A percentile compares a stretch with the other conserved stretches of the same genome.
phyloP scores from a whole-genome alignment of 441 rosid genomes.

The Erodium moschatum region DNA sequence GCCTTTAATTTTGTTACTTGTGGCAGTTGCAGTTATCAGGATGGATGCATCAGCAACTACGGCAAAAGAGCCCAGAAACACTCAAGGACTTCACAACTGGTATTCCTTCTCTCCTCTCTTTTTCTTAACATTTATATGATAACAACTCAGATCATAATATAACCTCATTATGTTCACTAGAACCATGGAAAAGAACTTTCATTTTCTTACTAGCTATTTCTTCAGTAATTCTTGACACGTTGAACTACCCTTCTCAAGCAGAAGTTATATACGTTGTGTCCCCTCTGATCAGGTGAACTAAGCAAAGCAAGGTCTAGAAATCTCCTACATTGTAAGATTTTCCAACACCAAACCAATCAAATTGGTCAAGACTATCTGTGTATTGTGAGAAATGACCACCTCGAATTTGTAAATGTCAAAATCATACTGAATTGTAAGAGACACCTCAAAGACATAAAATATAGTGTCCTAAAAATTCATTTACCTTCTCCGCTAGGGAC shows the following conservation, averaged over 20 bases:
- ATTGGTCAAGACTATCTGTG: constrained; percentile 7
- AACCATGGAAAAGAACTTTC: too few species aligned
- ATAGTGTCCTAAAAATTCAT: constrained; percentile 5
- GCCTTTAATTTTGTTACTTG: constrained; percentile 27
- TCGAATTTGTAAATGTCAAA: constrained; percentile 4
- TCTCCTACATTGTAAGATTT: constrained; percentile 12
- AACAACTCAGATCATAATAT: constrained; percentile 1
- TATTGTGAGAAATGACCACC: constrained; percentile 10
- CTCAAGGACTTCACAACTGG: constrained; percentile 55
- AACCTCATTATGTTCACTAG: background rate
- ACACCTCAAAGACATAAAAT: constrained; percentile 1
- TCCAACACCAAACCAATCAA: constrained; percentile 2
- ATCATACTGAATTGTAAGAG: background rate
- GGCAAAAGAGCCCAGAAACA: constrained; percentile 40
- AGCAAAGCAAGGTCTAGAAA: constrained; percentile 8
- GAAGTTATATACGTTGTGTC: constrained; percentile 3
- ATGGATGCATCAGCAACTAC: constrained; percentile 62
- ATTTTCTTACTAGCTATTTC: background rate
- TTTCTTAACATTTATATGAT: constrained; percentile 9
- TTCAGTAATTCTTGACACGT: background rate
- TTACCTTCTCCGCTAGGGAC: constrained; percentile 5
- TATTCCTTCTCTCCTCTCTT: constrained; percentile 31
- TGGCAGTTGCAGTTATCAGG: constrained; percentile 60
- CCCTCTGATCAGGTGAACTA: background rate
- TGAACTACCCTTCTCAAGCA: background rate